Evolutionary conservation across 2,329 filamentous ascomycete species (phyloP).

Genomic region (Neonectria magnoliae): DNA sequence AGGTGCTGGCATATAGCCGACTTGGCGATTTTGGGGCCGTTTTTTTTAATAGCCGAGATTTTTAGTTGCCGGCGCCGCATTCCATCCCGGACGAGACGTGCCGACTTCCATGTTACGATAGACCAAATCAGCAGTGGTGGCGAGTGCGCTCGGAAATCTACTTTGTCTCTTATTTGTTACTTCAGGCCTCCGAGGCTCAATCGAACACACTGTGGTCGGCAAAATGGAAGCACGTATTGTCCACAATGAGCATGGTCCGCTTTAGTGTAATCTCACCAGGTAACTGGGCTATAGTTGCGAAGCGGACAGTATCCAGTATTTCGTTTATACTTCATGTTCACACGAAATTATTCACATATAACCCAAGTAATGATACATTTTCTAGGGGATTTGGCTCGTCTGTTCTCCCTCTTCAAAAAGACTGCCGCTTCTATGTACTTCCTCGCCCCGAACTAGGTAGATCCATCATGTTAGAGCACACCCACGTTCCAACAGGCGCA

Average conservation of each 20-base stretch:
- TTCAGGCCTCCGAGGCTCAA: neutral
- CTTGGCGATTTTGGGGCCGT: constrained; percentile 1
- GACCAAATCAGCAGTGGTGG: neutral
- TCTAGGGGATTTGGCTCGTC: neutral
- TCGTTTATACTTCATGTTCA: no score
- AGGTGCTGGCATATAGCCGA: constrained; percentile 22
- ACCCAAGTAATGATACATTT: no score
- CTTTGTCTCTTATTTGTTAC: neutral
- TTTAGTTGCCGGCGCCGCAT: neutral
- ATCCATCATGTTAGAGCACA: constrained; percentile 16
- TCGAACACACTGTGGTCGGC: neutral
- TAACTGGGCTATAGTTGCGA: no score
- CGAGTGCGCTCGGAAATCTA: neutral
- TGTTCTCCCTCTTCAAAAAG: neutral
- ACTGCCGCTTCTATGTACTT: neutral
- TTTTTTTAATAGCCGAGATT: constrained; percentile 14
- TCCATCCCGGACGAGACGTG: neutral
- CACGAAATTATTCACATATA: no score
- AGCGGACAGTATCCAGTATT: no score
- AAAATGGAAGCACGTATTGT: neutral
- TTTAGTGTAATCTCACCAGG: neutral
- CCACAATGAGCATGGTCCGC: neutral
- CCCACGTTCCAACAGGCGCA: neutral
- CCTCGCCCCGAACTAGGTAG: neutral
- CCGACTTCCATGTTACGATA: neutral